Conservation (phyloP, 2,329 filamentous ascomycete species). For the Rutstroemia sp. region DNA sequence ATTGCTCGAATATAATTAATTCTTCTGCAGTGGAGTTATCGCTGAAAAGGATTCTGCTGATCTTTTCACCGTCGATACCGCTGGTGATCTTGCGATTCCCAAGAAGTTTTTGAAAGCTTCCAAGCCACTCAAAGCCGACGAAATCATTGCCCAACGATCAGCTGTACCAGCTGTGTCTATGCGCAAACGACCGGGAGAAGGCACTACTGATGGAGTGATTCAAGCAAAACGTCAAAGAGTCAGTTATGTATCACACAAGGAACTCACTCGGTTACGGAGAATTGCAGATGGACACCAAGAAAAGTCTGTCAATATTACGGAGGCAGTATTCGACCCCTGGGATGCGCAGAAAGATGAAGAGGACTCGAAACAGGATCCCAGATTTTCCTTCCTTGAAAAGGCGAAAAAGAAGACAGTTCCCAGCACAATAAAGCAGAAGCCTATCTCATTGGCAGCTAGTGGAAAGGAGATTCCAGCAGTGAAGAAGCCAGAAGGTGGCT, state of each 20-base stretch:
- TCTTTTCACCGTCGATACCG: constrained; percentile 77
- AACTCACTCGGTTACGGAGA: constrained; percentile 68
- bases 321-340: constrained; percentile 77
- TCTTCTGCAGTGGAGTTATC: constrained; percentile 62
- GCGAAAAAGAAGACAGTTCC: constrained; percentile 63
- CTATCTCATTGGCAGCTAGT: constrained; percentile 74
- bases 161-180: constrained; percentile 70
- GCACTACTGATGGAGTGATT: constrained; percentile 65
- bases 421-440: constrained; percentile 64
- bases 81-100: constrained; percentile 59
- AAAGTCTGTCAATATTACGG: constrained; percentile 39
- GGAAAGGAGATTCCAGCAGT: constrained; percentile 77
- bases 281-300: constrained; percentile 65
- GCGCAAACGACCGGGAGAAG: constrained; percentile 67
- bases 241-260: constrained; percentile 77
- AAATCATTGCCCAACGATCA: constrained; percentile 82
- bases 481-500: constrained; percentile 68
- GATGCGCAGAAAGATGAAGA: constrained; percentile 40
- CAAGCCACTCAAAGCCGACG: constrained; percentile 81
- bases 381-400: constrained; percentile 60
- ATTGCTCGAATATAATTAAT: constrained; percentile 10
- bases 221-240: constrained; percentile 67
- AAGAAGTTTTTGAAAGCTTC: constrained; percentile 58
- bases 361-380: constrained; percentile 39
- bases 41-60: constrained; percentile 75